These are phyloP conservation scores for Acanthamoeba triangularis DNA, from an alignment of 208 protist genomes.

Conservation along the genomic window DNA sequence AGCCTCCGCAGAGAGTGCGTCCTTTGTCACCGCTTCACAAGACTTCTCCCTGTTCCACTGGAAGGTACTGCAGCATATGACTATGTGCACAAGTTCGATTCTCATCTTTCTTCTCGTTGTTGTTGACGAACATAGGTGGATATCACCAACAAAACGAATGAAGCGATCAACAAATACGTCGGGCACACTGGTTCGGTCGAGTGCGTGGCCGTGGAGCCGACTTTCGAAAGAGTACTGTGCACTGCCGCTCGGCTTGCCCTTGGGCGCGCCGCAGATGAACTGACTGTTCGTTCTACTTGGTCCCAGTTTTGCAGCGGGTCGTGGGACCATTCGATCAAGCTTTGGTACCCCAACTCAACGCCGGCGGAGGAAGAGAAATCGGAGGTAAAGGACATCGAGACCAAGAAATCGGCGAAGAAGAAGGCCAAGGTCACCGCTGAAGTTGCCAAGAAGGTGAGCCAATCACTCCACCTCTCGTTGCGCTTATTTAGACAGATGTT, in stretches of 20 bases:
- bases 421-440: conserved; percentile 14
- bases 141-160: neutral
- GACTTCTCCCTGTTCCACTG: conserved; percentile 42
- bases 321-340: conserved; percentile 56
- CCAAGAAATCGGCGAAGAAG: conserved; percentile 12
- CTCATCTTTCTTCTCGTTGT: neutral
- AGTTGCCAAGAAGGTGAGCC: neutral
- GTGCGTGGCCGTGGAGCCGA: neutral
- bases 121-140: neutral
- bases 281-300: neutral
- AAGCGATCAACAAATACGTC: neutral
- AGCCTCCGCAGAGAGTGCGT: neutral
- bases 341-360: conserved; percentile 19
- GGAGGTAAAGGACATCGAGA: neutral
- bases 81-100: neutral
- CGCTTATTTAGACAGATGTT: neutral
- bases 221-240: neutral
- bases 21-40: conserved; percentile 39
- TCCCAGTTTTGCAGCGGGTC: conserved; percentile 29
- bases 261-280: too few relatives aligned
- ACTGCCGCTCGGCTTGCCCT: neutral
- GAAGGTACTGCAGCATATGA: neutral
- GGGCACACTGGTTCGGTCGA: conserved; percentile 38
- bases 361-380: neutral
- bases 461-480: neutral